Evolutionary conservation across 441 rosid species (phyloP).

Genomic region (Populus tomentosa): DNA sequence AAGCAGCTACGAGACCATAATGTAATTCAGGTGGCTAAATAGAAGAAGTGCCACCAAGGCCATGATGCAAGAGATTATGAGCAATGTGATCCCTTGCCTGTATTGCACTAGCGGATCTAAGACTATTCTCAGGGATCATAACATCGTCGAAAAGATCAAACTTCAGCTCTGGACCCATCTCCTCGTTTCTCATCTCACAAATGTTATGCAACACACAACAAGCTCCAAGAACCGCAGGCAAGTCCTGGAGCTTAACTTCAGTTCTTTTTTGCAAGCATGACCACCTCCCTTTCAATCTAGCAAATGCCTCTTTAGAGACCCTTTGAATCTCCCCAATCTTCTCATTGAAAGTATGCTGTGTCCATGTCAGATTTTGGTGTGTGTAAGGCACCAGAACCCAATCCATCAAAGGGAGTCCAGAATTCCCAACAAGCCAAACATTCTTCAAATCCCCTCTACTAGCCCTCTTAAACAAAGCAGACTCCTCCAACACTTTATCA

Average conservation of each 20-base stretch:
- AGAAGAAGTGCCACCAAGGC: conserved; percentile 40
- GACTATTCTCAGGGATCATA: conserved; percentile 46
- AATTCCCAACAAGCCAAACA: conserved; percentile 66
- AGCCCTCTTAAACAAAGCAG: conserved; percentile 59
- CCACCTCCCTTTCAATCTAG: conserved; percentile 70
- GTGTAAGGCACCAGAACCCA: conserved; percentile 82
- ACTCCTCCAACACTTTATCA: conserved; percentile 66
- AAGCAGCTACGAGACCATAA: neutral
- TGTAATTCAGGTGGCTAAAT: neutral
- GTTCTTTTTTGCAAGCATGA: conserved; percentile 70
- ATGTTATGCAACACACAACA: conserved; percentile 83
- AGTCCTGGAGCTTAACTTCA: conserved; percentile 74
- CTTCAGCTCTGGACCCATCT: conserved; percentile 35
- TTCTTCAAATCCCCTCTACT: conserved; percentile 56
- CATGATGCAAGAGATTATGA: conserved; percentile 78
- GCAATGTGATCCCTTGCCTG: conserved; percentile 68
- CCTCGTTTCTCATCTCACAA: conserved; percentile 68
- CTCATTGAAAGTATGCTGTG: conserved; percentile 76
- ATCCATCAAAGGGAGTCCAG: conserved; percentile 63
- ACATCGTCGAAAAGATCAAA: conserved; percentile 68
- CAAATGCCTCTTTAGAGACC: conserved; percentile 49
- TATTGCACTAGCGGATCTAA: conserved; percentile 41
- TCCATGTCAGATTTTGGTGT: conserved; percentile 71
- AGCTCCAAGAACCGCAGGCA: conserved; percentile 79
- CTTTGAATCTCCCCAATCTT: conserved; percentile 41